Percentiles rank a stretch among this genome's conserved stretches.
phyloP scores from a whole-genome alignment of 2,329 filamentous ascomycete species.

The Talaromyces sp. region DNA sequence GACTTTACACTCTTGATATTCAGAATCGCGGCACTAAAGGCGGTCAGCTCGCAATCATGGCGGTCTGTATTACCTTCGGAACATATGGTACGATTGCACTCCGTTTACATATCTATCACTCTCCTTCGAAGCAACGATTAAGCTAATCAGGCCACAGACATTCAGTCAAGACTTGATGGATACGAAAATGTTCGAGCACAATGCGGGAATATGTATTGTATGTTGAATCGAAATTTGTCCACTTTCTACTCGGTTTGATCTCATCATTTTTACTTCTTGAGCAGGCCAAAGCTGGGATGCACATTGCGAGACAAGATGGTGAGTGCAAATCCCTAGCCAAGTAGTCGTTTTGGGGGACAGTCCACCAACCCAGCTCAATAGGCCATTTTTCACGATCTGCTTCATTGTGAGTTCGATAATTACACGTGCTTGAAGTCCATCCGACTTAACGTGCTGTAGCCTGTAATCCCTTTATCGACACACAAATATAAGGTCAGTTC shows the following conservation, averaged over 20 bases:
- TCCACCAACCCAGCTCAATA: conserved; percentile 16
- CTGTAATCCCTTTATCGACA: conserved; percentile 36
- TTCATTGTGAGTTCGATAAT: conserved; percentile 35
- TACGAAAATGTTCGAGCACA: conserved; percentile 46
- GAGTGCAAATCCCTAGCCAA: conserved; percentile 18
- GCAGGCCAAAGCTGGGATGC: conserved; percentile 44
- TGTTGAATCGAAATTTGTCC: conserved; percentile 20
- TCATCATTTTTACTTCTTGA: background rate
- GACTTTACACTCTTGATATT: background rate
- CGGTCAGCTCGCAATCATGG: conserved; percentile 28
- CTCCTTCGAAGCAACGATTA: background rate
- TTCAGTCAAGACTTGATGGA: conserved; percentile 43
- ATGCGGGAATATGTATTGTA: conserved; percentile 42
- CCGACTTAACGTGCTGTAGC: conserved; percentile 25
- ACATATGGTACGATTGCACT: conserved; percentile 31
- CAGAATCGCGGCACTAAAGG: background rate
- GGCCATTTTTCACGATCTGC: conserved; percentile 47
- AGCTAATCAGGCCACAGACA: conserved; percentile 31
- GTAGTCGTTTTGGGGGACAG: background rate
- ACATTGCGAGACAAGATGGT: conserved; percentile 44
- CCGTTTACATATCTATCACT: background rate
- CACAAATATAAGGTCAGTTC: conserved; percentile 38
- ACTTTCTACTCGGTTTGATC: background rate
- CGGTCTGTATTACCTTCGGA: conserved; percentile 44
- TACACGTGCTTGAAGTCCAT: background rate